phyloP scores from a whole-genome alignment of 345 rosid species.

The Citrus reticulata region DNA sequence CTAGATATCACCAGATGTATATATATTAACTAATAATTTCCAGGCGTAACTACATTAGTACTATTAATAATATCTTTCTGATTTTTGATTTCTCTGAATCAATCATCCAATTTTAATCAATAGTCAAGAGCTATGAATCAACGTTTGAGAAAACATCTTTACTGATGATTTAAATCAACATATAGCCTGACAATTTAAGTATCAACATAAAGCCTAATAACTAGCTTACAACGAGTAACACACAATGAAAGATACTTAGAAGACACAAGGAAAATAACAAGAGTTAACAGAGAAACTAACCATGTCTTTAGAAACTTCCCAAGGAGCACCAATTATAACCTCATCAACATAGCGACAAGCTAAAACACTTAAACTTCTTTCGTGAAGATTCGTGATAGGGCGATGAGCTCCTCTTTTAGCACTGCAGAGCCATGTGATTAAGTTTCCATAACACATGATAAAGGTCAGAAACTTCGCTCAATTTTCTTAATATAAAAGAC shows the following conservation, averaged over 20 bases:
- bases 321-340: conserved; percentile 77
- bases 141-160: background rate
- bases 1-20: background rate
- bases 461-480: background rate
- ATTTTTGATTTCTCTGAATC: background rate
- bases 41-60: background rate
- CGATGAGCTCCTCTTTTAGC: conserved; percentile 63
- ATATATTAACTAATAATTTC: background rate
- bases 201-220: background rate
- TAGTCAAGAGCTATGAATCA: background rate
- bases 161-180: background rate
- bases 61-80: background rate
- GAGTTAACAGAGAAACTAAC: conserved; percentile 32
- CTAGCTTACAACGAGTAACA: background rate
- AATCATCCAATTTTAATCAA: background rate
- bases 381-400: conserved; percentile 82
- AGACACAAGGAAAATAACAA: background rate
- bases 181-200: background rate
- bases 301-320: conserved; percentile 68
- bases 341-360: conserved; percentile 79
- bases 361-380: conserved; percentile 72
- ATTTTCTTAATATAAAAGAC: background rate
- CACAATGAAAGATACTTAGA: background rate
- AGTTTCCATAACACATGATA: background rate
- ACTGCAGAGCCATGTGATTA: conserved; percentile 36